Evolutionary conservation across 1,284 basidiomycete species (phyloP).

Genomic region (Tetrapyrgos nigripes): DNA sequence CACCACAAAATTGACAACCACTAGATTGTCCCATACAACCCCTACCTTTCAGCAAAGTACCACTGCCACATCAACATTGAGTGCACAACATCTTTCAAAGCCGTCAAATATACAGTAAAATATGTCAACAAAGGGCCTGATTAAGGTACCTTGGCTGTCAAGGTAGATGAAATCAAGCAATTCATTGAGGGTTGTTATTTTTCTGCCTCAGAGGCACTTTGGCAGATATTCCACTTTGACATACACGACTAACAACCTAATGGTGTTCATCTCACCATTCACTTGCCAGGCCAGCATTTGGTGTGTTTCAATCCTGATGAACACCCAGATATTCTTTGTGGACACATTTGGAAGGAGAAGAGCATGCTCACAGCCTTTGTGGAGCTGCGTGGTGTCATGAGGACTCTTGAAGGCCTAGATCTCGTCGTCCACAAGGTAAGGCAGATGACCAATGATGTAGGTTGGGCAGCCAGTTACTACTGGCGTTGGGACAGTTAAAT

Average conservation of each 20-base stretch:
- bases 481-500: too few species aligned
- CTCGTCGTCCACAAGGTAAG: too few species aligned
- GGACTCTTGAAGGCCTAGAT: too few species aligned
- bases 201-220: slow-evolving; percentile 32
- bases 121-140: slow-evolving; percentile 56
- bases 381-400: too few species aligned
- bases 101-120: slow-evolving; percentile 52
- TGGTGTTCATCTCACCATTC: slow-evolving; percentile 44
- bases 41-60: slow-evolving; percentile 34
- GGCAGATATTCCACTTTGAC: slow-evolving; percentile 38
- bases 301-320: slow-evolving; percentile 40
- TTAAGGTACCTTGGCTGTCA: slow-evolving; percentile 36
- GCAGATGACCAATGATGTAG: too few species aligned
- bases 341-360: slow-evolving; percentile 24
- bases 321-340: slow-evolving; percentile 28
- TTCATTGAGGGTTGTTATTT: slow-evolving; percentile 41
- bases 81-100: slow-evolving; percentile 33
- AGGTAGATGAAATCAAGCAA: slow-evolving; percentile 36
- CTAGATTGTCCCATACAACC: too few species aligned
- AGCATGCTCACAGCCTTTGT: slow-evolving; percentile 42
- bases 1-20: slow-evolving; percentile 32
- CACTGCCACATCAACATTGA: slow-evolving; percentile 36
- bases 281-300: slow-evolving; percentile 42
- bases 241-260: slow-evolving; percentile 40
- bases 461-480: too few species aligned